Evolutionary conservation across 306 rosid genomes (phyloP), one percentile per base, ranked within the genome.

Genomic region (Vigna angularis): DNA sequence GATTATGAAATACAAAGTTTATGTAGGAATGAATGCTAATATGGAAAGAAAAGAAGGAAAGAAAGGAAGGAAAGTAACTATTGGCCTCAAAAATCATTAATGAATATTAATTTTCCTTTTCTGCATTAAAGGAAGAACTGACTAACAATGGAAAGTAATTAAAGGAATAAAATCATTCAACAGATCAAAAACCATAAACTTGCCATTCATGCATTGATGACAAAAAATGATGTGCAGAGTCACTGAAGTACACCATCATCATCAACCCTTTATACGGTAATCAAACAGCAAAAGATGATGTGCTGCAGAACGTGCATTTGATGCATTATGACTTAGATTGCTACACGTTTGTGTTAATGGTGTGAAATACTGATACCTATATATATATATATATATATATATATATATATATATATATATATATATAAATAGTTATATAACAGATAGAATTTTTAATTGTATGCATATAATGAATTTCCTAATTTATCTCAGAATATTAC

Each of bases 1-100:
- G 42, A 52, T 3, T 68, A 64, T 65, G 40, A 20, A 13, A 58
- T 55, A 20, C 47, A 36, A 20, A 64, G 50, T 14, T 48, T 16
- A 36, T 40, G 55, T 2, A 42, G 17, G 71, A 61, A 82, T 9
- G 70, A 76, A 66, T 20, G 48, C 4, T 58, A 44, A 81, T 76
- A 20, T 57, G 45, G 49, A 70, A 58, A 49, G 9, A 66, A 7
- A 66, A 32, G 14, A 71, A 42, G 24, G 16, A 72, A 62, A 70
- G 53, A 56, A 40, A 30, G 34, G 17, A 75, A 42, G 22, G 16
- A 72, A 62, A 64, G 53, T 48, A 40, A 14, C 51, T 66, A 22
- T 32, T 28, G 42, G 3, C 8, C n/a, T 47, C 0, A 9, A 45
- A 55, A 65, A 44, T 32, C 22, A 13, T 72, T 52, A 55, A 70